phyloP scores from a whole-genome alignment of 2,329 filamentous ascomycete species.

The Emmonsiellopsis sp. region DNA sequence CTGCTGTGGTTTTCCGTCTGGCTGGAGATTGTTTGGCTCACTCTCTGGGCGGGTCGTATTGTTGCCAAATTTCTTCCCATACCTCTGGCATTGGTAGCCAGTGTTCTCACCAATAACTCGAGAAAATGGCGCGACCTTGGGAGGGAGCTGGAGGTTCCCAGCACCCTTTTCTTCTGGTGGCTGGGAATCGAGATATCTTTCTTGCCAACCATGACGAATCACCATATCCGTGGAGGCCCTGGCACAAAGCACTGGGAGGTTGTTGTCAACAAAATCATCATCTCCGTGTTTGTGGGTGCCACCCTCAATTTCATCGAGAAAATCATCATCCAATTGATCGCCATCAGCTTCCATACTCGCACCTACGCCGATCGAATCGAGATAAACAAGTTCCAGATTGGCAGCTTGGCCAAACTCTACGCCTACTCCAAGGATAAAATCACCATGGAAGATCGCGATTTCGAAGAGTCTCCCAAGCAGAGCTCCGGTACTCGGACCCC shows the following conservation, averaged over 20 bases:
- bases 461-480: constrained; percentile 51
- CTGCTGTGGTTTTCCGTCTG: constrained; percentile 91
- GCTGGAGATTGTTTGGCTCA: constrained; percentile 88
- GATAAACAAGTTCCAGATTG: constrained; percentile 84
- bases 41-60: constrained; percentile 69
- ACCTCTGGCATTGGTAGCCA: constrained; percentile 55
- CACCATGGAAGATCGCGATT: constrained; percentile 65
- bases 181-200: constrained; percentile 80
- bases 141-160: constrained; percentile 72
- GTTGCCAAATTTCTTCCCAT: constrained; percentile 57
- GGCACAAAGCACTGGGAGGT: constrained; percentile 59
- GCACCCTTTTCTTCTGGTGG: constrained; percentile 86
- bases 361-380: constrained; percentile 89
- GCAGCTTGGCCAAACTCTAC: constrained; percentile 56
- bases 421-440: constrained; percentile 57
- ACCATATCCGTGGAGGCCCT: constrained; percentile 47
- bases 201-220: constrained; percentile 66
- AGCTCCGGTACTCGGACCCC: constrained; percentile 63
- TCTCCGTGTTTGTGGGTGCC: constrained; percentile 71
- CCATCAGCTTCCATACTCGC: constrained; percentile 81
- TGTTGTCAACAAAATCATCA: constrained; percentile 75
- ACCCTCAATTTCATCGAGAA: constrained; percentile 82
- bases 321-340: constrained; percentile 89
- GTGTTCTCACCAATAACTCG: constrained; percentile 71
- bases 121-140: constrained; percentile 94